These are phyloP conservation scores for Omphalotus olearius DNA, from an alignment of 1,284 basidiomycete genomes.

Conservation along the genomic window DNA sequence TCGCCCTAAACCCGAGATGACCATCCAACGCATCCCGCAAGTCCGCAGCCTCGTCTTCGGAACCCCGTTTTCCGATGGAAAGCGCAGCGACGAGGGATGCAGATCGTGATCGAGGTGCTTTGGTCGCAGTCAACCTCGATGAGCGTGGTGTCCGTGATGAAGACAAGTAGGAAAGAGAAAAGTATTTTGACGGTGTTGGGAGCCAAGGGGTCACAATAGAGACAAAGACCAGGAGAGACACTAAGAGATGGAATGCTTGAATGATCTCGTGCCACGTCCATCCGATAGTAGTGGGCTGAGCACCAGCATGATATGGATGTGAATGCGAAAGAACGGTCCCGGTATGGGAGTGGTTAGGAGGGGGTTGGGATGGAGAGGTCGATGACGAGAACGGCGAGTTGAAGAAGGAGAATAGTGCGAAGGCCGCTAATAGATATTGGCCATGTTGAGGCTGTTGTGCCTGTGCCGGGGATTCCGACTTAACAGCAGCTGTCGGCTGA, in stretches of 20 bases:
- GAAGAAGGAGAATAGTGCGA: slow-evolving; percentile 74
- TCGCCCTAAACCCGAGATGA: slow-evolving; percentile 34
- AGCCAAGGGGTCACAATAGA: slow-evolving; percentile 52
- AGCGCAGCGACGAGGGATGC: slow-evolving; percentile 26
- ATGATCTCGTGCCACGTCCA: slow-evolving; percentile 48
- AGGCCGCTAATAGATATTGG: slow-evolving; percentile 71
- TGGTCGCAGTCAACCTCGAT: slow-evolving; percentile 1
- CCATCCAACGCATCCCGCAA: slow-evolving; percentile 39
- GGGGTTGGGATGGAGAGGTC: slow-evolving; percentile 22
- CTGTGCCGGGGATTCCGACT: slow-evolving; percentile 25
- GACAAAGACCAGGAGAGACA: slow-evolving; percentile 56
- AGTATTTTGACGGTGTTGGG: slow-evolving; percentile 10
- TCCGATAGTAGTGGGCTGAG: slow-evolving; percentile 7
- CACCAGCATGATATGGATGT: slow-evolving; percentile 15
- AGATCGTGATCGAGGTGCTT: slow-evolving; percentile 19
- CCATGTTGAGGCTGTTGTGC: slow-evolving; percentile 36
- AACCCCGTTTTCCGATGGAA: slow-evolving; percentile 28
- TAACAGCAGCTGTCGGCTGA: slow-evolving; percentile 13
- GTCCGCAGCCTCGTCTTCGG: slow-evolving; percentile 31
- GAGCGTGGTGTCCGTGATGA: not conserved
- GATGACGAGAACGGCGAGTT: slow-evolving; percentile 59
- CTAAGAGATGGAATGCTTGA: slow-evolving; percentile 56
- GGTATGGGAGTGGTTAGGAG: slow-evolving; percentile 26
- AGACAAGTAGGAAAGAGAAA: slow-evolving; percentile 9
- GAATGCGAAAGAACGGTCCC: slow-evolving; percentile 33